Percentiles rank a stretch among this genome's conserved stretches.
These are phyloP conservation scores for Diaporthe caulivora DNA, from an alignment of 2,329 filamentous ascomycete species.

Conservation along the genomic window DNA sequence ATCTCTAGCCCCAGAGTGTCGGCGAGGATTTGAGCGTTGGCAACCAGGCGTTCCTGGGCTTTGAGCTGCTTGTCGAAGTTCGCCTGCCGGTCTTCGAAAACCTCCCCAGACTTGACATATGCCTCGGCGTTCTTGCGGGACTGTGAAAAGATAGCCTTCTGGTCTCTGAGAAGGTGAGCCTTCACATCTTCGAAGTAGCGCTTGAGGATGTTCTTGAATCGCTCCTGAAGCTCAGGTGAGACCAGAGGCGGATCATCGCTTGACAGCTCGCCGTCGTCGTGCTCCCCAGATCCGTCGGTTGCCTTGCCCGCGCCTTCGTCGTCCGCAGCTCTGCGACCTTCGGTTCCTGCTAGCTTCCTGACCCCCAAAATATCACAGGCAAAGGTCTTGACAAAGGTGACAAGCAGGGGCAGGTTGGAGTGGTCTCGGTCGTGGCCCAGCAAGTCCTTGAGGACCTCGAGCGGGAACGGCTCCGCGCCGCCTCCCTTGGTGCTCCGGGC, in stretches of 20 bases:
- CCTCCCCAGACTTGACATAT: constrained; percentile 97
- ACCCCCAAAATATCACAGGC: constrained; percentile 94
- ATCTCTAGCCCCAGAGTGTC: constrained; percentile 91
- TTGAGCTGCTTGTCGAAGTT: constrained; percentile 97
- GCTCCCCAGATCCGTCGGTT: constrained; percentile 56
- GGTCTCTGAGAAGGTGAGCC: constrained; percentile 87
- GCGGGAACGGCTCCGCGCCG: constrained; percentile 89
- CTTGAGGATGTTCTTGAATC: constrained; percentile 86
- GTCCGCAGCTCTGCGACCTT: constrained; percentile 86
- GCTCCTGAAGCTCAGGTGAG: constrained; percentile 81
- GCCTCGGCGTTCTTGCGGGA: constrained; percentile 96
- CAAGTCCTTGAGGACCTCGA: constrained; percentile 98
- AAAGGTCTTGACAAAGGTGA: constrained; percentile 96
- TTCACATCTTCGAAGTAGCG: constrained; percentile 96
- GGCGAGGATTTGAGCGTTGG: constrained; percentile 91
- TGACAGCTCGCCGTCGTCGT: constrained; percentile 57
- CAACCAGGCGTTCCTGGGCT: constrained; percentile 87
- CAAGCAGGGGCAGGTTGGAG: constrained; percentile 88
- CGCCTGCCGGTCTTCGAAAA: constrained; percentile 96
- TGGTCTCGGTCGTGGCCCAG: constrained; percentile 95
- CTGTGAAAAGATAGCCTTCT: constrained; percentile 88
- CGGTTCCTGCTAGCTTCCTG: constrained; percentile 66
- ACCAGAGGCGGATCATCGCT: constrained; percentile 80
- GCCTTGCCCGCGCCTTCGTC: constrained; percentile 79
- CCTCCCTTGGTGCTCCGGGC: constrained; percentile 71